Conservation (phyloP, 257 asterid genomes). For the Salvia splendens region DNA sequence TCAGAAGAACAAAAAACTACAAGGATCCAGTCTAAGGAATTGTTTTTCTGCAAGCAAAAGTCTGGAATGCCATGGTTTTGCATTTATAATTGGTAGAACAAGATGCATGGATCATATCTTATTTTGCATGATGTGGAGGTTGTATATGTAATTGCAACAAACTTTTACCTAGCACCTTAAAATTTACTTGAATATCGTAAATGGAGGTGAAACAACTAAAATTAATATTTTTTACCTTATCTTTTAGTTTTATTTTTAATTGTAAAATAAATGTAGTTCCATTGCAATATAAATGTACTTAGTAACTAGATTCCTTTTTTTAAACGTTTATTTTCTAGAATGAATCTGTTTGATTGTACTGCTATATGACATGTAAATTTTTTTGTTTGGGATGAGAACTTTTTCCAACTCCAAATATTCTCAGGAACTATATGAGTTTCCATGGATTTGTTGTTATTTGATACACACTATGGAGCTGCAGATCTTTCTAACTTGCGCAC, state of each 20-base stretch:
- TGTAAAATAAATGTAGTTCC: background rate
- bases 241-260: background rate
- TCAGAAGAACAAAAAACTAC: constrained; percentile 18
- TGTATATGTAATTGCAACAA: constrained; percentile 14
- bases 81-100: constrained; percentile 2
- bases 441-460: constrained; percentile 4
- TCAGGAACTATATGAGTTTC: constrained; percentile 5
- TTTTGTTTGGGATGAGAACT: constrained; percentile 24
- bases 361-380: background rate
- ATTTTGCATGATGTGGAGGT: constrained; percentile 28
- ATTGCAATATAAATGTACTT: constrained; percentile 12
- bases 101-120: constrained; percentile 16
- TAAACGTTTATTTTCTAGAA: background rate
- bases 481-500: constrained; percentile 11
- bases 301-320: background rate
- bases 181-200: background rate
- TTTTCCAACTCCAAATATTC: constrained; percentile 7
- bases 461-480: constrained; percentile 12
- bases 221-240: background rate
- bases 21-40: background rate
- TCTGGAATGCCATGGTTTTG: constrained; percentile 13
- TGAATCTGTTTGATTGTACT: constrained; percentile 11
- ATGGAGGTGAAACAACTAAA: background rate
- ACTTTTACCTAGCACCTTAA: background rate
- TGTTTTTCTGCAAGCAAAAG: constrained; percentile 13